Evolutionary conservation across 1,139 yeast genomes (phyloP).

Genomic region (Ogataea hybrid): DNA sequence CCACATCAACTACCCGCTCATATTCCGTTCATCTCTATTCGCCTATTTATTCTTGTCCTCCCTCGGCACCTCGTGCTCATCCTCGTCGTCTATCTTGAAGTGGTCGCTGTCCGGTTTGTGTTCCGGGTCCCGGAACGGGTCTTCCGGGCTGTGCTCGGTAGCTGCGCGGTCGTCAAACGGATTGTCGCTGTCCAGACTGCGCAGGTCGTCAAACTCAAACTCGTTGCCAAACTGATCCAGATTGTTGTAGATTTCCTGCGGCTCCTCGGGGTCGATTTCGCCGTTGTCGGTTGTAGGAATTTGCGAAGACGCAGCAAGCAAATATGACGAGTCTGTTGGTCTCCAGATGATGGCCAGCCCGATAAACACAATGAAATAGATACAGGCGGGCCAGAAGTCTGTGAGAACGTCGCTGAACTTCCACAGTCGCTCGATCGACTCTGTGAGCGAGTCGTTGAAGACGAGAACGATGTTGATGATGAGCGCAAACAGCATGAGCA

Average conservation of each 20-base stretch:
- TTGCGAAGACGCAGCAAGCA: slow-evolving; percentile 94
- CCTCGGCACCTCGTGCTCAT: slow-evolving; percentile 21
- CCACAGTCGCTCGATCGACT: slow-evolving; percentile 88
- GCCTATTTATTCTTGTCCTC: slow-evolving; percentile 4
- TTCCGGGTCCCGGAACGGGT: slow-evolving; percentile 30
- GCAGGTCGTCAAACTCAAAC: slow-evolving; percentile 73
- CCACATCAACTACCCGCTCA: no score
- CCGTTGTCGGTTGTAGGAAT: slow-evolving; percentile 78
- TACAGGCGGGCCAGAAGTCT: slow-evolving; percentile 94
- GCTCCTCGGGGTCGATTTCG: slow-evolving; percentile 61
- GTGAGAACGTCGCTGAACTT: slow-evolving; percentile 82
- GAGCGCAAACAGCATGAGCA: slow-evolving; percentile 61
- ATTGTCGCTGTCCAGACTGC: slow-evolving; percentile 48
- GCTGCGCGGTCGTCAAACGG: slow-evolving; percentile 29
- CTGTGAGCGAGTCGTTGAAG: slow-evolving; percentile 70
- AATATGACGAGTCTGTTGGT: slow-evolving; percentile 92
- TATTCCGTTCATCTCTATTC: no score
- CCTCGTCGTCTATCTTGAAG: slow-evolving; percentile 30
- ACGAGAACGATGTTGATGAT: slow-evolving; percentile 68
- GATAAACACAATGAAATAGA: slow-evolving; percentile 80
- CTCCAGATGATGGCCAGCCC: slow-evolving; percentile 93
- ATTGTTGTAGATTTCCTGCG: slow-evolving; percentile 40
- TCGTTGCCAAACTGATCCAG: slow-evolving; percentile 40
- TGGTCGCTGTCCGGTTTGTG: slow-evolving; percentile 22
- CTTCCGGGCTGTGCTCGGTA: slow-evolving; percentile 8